Conservation (phyloP, 2,329 filamentous ascomycete genomes). For the Aspergillus udagawae region DNA sequence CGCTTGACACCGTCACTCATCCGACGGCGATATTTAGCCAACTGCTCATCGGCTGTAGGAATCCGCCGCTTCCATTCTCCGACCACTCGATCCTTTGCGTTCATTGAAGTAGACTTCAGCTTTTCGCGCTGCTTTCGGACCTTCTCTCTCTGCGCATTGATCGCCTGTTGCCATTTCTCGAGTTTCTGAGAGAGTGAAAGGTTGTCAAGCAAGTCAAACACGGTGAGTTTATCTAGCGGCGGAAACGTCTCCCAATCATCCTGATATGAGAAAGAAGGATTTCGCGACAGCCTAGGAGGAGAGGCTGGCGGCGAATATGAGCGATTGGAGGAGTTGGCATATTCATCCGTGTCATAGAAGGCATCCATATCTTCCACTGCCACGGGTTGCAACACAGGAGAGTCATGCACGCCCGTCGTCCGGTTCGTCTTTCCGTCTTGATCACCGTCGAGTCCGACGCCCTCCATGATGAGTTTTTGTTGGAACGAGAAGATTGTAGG, state of each 20-base stretch:
- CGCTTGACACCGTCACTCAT: slow-evolving; percentile 89
- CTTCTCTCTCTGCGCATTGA: slow-evolving; percentile 79
- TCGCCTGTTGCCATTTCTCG: slow-evolving; percentile 80
- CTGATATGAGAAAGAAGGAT: slow-evolving; percentile 79
- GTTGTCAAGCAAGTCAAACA: slow-evolving; percentile 93
- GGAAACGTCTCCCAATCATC: slow-evolving; percentile 85
- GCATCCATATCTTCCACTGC: slow-evolving; percentile 22
- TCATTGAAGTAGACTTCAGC: slow-evolving; percentile 68
- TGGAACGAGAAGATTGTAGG: slow-evolving; percentile 37
- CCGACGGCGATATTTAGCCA: slow-evolving; percentile 82
- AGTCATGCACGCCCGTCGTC: slow-evolving; percentile 16
- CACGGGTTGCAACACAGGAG: slow-evolving; percentile 21
- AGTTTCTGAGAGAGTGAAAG: slow-evolving; percentile 83
- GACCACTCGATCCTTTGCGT: slow-evolving; percentile 83
- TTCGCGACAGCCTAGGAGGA: slow-evolving; percentile 59
- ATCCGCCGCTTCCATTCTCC: slow-evolving; percentile 87
- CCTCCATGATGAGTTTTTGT: slow-evolving; percentile 34
- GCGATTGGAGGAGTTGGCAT: slow-evolving; percentile 21
- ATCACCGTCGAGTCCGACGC: slow-evolving; percentile 12
- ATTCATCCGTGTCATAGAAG: slow-evolving; percentile 26
- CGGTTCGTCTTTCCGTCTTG: slow-evolving; percentile 21
- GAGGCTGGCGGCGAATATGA: slow-evolving; percentile 27
- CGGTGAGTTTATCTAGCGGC: slow-evolving; percentile 80
- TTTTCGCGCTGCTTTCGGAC: slow-evolving; percentile 78
- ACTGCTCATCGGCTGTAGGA: slow-evolving; percentile 83